phyloP scores from a whole-genome alignment of 352 stramenopile genomes.

The Thalassiosira ordinaria region DNA sequence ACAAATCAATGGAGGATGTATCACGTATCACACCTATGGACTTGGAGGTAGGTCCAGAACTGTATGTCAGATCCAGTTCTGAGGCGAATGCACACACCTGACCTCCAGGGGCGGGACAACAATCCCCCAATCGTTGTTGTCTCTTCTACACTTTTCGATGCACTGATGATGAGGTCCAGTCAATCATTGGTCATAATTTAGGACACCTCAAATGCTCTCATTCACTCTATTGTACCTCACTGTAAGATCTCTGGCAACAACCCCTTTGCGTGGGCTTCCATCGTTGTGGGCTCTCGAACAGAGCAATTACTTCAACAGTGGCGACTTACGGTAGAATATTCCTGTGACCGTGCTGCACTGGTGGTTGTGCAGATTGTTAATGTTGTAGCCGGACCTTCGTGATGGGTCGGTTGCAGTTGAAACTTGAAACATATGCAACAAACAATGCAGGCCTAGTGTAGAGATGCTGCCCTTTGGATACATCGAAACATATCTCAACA shows the following conservation, averaged over 20 bases:
- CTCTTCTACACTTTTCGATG: slow-evolving; percentile 67
- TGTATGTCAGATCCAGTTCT: slow-evolving; percentile 75
- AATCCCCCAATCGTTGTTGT: slow-evolving; percentile 79
- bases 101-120: slow-evolving; percentile 50
- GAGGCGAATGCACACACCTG: slow-evolving; percentile 83
- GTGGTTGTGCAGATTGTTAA: slow-evolving; percentile 77
- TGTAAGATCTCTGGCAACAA: slow-evolving; percentile 63
- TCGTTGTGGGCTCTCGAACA: slow-evolving; percentile 30
- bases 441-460: no score
- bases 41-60: slow-evolving; percentile 52
- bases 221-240: slow-evolving; percentile 81
- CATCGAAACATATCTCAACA: no score
- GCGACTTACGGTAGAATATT: slow-evolving; percentile 80
- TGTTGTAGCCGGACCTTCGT: slow-evolving; percentile 69
- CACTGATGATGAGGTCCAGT: slow-evolving; percentile 66
- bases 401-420: no score
- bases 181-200: slow-evolving; percentile 84
- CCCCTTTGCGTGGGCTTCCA: slow-evolving; percentile 56
- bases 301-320: slow-evolving; percentile 64
- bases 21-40: slow-evolving; percentile 74
- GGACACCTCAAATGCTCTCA: slow-evolving; percentile 86
- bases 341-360: slow-evolving; percentile 79
- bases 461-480: no score
- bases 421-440: no score
- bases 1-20: slow-evolving; percentile 66